Conservation (phyloP, 2,329 filamentous ascomycete species). For the Apiospora saccharicola region DNA sequence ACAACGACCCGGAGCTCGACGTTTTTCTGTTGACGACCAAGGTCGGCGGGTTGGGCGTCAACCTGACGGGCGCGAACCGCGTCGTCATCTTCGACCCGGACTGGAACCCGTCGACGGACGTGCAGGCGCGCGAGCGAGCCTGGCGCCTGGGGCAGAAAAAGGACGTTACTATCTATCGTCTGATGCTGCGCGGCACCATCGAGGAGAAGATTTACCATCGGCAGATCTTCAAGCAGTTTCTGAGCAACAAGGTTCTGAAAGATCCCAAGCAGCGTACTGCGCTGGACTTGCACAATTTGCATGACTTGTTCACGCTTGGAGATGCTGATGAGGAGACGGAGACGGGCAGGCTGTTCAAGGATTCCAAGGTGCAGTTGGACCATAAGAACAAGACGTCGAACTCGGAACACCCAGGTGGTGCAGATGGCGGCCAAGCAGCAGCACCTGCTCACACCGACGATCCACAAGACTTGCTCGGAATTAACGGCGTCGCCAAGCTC, state of each 20-base stretch:
- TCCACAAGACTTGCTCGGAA: slow-evolving; percentile 41
- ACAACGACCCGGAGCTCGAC: slow-evolving; percentile 78
- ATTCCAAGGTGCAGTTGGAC: slow-evolving; percentile 78
- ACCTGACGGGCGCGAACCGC: slow-evolving; percentile 91
- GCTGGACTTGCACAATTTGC: slow-evolving; percentile 87
- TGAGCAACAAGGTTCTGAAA: slow-evolving; percentile 94
- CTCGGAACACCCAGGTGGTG: slow-evolving; percentile 25
- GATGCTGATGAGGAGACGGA: slow-evolving; percentile 76
- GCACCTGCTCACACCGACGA: slow-evolving; percentile 26
- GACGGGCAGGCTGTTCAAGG: slow-evolving; percentile 85
- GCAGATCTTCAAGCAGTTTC: slow-evolving; percentile 97
- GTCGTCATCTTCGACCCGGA: slow-evolving; percentile 99
- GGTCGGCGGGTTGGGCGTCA: slow-evolving; percentile 92
- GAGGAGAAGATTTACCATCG: slow-evolving; percentile 99
- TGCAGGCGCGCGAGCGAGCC: slow-evolving; percentile 93
- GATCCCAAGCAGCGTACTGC: slow-evolving; percentile 93
- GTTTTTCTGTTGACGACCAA: slow-evolving; percentile 95
- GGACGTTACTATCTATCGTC: slow-evolving; percentile 92
- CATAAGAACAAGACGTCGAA: slow-evolving; percentile 37
- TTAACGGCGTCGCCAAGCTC: slow-evolving; percentile 43
- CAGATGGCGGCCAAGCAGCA: slow-evolving; percentile 25
- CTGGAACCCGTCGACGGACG: slow-evolving; percentile 97
- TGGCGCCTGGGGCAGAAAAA: slow-evolving; percentile 96
- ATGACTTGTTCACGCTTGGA: slow-evolving; percentile 88
- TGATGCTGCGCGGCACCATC: slow-evolving; percentile 98